phyloP scores from a whole-genome alignment of 1,139 yeast species.

The Suhomyces coccinellae region DNA sequence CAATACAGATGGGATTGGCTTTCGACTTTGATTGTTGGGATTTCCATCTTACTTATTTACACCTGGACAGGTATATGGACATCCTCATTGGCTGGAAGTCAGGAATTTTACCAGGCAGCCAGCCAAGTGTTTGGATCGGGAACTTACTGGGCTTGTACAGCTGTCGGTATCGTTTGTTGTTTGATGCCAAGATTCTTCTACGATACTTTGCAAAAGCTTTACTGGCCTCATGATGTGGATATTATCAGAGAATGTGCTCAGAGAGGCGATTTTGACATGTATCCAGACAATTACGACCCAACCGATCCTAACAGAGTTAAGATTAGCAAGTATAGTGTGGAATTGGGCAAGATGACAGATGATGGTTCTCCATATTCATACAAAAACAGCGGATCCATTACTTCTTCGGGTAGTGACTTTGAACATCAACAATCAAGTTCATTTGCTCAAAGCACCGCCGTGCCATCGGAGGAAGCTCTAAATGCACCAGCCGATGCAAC shows the following conservation, averaged over 20 bases:
- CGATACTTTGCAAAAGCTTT: slow-evolving; percentile 62
- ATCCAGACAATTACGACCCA: slow-evolving; percentile 63
- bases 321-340: slow-evolving; percentile 30
- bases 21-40: slow-evolving; percentile 55
- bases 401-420: slow-evolving; percentile 18
- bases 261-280: slow-evolving; percentile 59
- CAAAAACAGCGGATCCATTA: slow-evolving; percentile 10
- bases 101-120: slow-evolving; percentile 77
- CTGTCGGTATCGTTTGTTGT: slow-evolving; percentile 71
- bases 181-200: slow-evolving; percentile 73
- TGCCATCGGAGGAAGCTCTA: background rate
- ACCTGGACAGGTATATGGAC: slow-evolving; percentile 96
- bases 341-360: slow-evolving; percentile 4
- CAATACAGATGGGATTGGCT: slow-evolving; percentile 97
- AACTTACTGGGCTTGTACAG: slow-evolving; percentile 79
- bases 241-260: slow-evolving; percentile 75
- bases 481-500: background rate
- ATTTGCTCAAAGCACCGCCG: slow-evolving; percentile 11
- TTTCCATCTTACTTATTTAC: slow-evolving; percentile 69
- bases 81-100: slow-evolving; percentile 45
- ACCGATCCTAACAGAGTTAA: slow-evolving; percentile 53
- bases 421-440: slow-evolving; percentile 13
- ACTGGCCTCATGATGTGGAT: slow-evolving; percentile 78
- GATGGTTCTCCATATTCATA: slow-evolving; percentile 8
- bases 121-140: slow-evolving; percentile 70